A percentile compares a stretch with the other conserved stretches of the same genome.
phyloP scores from a whole-genome alignment of 495 filamentous ascomycete genomes.

The Lichina pygmaea region DNA sequence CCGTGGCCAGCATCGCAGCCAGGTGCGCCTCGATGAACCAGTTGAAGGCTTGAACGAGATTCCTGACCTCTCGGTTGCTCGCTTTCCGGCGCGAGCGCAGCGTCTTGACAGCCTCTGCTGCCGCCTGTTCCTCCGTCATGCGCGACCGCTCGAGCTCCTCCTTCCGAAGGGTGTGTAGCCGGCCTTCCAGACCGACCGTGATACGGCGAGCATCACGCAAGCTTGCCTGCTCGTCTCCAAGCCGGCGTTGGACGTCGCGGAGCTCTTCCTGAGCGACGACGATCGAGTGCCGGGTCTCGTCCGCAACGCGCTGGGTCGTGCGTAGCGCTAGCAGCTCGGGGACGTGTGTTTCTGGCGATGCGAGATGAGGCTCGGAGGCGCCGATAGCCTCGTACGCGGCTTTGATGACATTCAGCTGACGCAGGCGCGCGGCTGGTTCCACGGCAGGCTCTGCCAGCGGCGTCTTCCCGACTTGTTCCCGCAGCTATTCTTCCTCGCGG shows the following conservation, averaged over 20 bases:
- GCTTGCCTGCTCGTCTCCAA: constrained; percentile 31
- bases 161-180: constrained; percentile 27
- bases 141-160: constrained; percentile 23
- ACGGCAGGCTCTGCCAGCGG: constrained; percentile 9
- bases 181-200: constrained; percentile 23
- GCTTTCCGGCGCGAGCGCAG: constrained; percentile 27
- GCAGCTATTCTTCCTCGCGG: neutral
- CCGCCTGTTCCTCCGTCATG: constrained; percentile 30
- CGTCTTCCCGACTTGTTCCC: constrained; percentile 6
- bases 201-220: constrained; percentile 30
- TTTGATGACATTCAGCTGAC: constrained; percentile 28
- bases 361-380: constrained; percentile 21
- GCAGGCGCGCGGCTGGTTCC: constrained; percentile 20
- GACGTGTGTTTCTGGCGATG: constrained; percentile 34
- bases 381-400: constrained; percentile 29
- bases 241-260: constrained; percentile 20
- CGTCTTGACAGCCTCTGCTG: constrained; percentile 26
- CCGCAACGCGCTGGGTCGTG: constrained; percentile 30
- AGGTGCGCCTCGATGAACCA: constrained; percentile 50
- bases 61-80: constrained; percentile 26
- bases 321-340: constrained; percentile 45
- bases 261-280: constrained; percentile 24
- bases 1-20: constrained; percentile 57
- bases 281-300: constrained; percentile 32
- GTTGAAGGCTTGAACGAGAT: constrained; percentile 32